Evolutionary conservation across 2,329 filamentous ascomycete species (phyloP), one percentile per base, ranked within the genome.

Genomic region (Trichoderma sp.): DNA sequence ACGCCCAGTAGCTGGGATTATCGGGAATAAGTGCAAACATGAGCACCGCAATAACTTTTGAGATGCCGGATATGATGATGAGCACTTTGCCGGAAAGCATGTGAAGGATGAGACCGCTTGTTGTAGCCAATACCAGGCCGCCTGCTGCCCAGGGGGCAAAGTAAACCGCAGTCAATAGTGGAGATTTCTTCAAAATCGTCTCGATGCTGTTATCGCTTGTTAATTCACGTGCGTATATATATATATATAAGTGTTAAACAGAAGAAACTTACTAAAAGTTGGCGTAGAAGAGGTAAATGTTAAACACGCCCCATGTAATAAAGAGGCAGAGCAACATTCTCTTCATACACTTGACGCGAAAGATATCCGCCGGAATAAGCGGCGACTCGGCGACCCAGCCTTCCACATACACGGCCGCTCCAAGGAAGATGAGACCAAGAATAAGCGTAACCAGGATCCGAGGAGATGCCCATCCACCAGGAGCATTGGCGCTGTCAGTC

Each of bases 401-500:
- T 79, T 93, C 90, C 14, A 92, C 82, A 71, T 91, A 92, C 21
- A 87, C 81, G 5, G 89, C 86, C 0, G 78, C 77, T 0, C 78
- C 78, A 0, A 92, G 79, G 19, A 89, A 76, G 2, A 87, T 65
- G 24, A 84, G 79, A 0, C 90, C 90, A 7, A 89, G 67, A 6
- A 86, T 78, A 33, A 92, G 84, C 0, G 87, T 85, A 8, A 86
- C 79, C 29, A 85, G 83, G 67, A 92, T 89, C 71, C 91, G 90
- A 0, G 89, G 88, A 2, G 88, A 89, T 33, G 79, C 81, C 91
- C 90, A 92, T 16, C 87, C 85, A 5, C 85, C 73, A 0, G 85
- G 81, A 1, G 88, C 88, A 75, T 90, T 87, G 0, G 87, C 84
- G 57, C 87, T 88, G 70, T 91, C 87, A 1, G 90, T 91, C 68